phyloP scores from a whole-genome alignment of 306 rosid species.

The Quercus suber region DNA sequence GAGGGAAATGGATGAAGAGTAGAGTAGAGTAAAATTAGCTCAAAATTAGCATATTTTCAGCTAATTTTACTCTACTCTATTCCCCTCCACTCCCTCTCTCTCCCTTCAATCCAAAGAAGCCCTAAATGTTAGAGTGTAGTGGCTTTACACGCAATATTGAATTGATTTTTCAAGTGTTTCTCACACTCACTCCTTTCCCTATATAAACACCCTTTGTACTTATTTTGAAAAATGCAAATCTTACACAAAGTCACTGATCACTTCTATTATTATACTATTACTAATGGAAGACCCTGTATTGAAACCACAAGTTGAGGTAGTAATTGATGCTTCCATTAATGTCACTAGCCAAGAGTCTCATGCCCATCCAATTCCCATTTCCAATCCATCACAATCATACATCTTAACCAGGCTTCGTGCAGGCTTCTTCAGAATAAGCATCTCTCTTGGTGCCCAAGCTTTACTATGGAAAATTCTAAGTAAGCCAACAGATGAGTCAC shows the following conservation, averaged over 20 bases:
- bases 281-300: too few relatives aligned
- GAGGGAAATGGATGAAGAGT: accelerated
- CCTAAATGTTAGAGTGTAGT: background rate
- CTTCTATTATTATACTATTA: background rate
- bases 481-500: constrained; percentile 27
- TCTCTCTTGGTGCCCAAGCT: constrained; percentile 54
- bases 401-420: constrained; percentile 36
- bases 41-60: too few relatives aligned
- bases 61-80: accelerated
- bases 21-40: too few relatives aligned
- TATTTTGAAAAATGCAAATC: background rate
- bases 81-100: too few relatives aligned
- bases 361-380: too few relatives aligned
- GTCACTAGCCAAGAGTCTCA: too few relatives aligned
- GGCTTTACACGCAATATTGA: background rate
- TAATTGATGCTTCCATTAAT: too few relatives aligned
- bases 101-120: too few relatives aligned
- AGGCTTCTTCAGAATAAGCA: constrained; percentile 45
- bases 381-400: background rate
- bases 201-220: background rate
- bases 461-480: constrained; percentile 47
- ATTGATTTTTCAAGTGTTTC: background rate
- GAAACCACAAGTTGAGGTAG: too few relatives aligned
- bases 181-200: background rate
- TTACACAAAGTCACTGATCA: background rate